Evolutionary conservation across 345 rosid genomes (phyloP), one percentile per base, ranked within the genome.

Genomic region (Pistacia atlantica): DNA sequence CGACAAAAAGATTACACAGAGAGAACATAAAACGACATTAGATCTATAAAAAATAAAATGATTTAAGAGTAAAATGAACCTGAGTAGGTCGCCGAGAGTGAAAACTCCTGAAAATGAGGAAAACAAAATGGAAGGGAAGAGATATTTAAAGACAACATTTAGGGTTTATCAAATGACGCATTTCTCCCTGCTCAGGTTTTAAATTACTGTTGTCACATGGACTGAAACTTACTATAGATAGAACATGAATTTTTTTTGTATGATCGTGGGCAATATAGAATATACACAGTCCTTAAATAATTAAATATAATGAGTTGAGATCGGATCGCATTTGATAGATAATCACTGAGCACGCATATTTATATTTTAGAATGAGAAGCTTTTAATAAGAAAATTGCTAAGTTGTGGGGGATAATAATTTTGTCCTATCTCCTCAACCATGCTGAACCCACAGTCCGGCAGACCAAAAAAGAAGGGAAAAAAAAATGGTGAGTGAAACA

Each of bases 1-100:
- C 57, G 11, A 22, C n/a, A 22, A 31, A 5, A 9, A 22, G 4
- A 55, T 65, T 16, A 22, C 2, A 51, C 60, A 9, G 5, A 4
- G 13, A 13, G 13, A 66, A 22, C 17, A 6, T 2, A 69, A 2
- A 8, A 49, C 17, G 55, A 54, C 28, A 37, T 28, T 46, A 45
- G 46, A 42, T 67, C 0, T 63, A 20, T 16, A 12, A 1, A 56
- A 37, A 17, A 22, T 10, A 49, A 10, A 20, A 25, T 31, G 54
- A 60, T 9, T 16, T 2, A 20, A 28, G 59, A 22, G 42, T 13
- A n/a, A 35, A 38, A 4, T 31, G 18, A 65, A 80, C 80, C 80
- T 31, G 55, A 63, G 72, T 46, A 71, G 79, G 83, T 58, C 68
- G 79, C 68, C 76, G 17, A 72, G 14, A 11, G 49, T 59, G 45